A percentile compares a stretch with the other conserved stretches of the same genome.
phyloP scores from a whole-genome alignment of 2,329 filamentous ascomycete species.

The Diaporthe longicolla region DNA sequence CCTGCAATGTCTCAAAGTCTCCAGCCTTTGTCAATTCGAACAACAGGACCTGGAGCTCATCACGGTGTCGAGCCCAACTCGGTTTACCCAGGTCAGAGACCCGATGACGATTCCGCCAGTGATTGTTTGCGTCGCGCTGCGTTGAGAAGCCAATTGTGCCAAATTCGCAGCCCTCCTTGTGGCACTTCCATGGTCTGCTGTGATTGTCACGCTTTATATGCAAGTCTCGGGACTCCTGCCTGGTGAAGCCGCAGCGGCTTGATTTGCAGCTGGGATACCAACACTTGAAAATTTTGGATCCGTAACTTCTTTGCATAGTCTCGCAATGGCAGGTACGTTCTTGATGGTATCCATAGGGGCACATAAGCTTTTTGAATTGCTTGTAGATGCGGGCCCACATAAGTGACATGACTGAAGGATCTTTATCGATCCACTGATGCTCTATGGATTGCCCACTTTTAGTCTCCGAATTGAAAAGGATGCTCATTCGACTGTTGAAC shows the following conservation, averaged over 20 bases:
- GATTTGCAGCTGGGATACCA: neutral
- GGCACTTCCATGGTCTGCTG: neutral
- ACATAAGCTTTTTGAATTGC: neutral
- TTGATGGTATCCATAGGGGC: neutral
- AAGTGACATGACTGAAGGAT: neutral
- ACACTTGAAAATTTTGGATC: neutral
- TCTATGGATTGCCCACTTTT: neutral
- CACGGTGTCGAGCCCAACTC: neutral
- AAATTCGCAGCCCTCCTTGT: neutral
- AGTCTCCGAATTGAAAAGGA: neutral
- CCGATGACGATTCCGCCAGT: neutral
- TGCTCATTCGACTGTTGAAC: neutral
- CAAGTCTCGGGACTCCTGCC: neutral
- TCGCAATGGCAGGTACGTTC: neutral
- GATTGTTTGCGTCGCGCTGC: neutral
- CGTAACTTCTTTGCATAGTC: neutral
- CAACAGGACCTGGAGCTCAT: neutral
- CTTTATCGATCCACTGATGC: neutral
- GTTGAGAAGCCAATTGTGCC: neutral
- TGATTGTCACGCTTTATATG: neutral
- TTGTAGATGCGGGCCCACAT: conserved; percentile 4
- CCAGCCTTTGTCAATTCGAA: neutral
- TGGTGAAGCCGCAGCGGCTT: neutral
- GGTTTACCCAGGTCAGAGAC: neutral
- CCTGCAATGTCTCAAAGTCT: neutral